phyloP scores from a whole-genome alignment of 306 rosid species.

The Lablab purpureus region DNA sequence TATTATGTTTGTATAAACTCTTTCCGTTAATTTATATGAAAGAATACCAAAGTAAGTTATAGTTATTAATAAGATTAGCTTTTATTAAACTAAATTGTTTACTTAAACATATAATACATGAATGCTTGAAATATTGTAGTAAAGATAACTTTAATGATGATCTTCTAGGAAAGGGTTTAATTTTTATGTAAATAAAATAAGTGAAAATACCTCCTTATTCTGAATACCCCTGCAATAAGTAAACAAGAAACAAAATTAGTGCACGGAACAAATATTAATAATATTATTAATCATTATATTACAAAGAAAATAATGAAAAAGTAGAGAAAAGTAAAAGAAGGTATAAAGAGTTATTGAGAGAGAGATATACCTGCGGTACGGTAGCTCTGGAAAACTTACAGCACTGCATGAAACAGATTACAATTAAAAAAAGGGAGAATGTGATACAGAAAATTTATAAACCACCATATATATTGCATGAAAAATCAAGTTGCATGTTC shows the following conservation, averaged over 20 bases:
- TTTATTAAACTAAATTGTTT: background rate
- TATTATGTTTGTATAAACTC: background rate
- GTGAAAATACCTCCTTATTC: slow-evolving; percentile 71
- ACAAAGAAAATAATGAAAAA: background rate
- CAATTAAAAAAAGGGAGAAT: slow-evolving; percentile 38
- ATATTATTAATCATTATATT: background rate
- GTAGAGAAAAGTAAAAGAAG: background rate
- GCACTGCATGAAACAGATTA: slow-evolving; percentile 57
- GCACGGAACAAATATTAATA: background rate
- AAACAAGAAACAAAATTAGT: slow-evolving; percentile 1
- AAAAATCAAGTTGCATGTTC: background rate
- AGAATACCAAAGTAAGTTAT: background rate
- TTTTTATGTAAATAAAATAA: background rate
- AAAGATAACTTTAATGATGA: background rate
- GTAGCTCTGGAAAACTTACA: slow-evolving; percentile 57
- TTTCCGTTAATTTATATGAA: background rate
- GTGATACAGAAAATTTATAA: background rate
- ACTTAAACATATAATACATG: background rate
- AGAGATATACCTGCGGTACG: slow-evolving; percentile 54
- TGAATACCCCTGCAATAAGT: slow-evolving; percentile 69
- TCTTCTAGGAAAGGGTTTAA: too few relatives aligned
- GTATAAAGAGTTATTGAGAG: background rate
- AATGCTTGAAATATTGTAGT: background rate
- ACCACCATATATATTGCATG: background rate
- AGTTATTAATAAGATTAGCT: background rate